Base-by-base conservation (phyloP, 1,139 yeast species). In the Geotrichum aggregatum region DNA sequence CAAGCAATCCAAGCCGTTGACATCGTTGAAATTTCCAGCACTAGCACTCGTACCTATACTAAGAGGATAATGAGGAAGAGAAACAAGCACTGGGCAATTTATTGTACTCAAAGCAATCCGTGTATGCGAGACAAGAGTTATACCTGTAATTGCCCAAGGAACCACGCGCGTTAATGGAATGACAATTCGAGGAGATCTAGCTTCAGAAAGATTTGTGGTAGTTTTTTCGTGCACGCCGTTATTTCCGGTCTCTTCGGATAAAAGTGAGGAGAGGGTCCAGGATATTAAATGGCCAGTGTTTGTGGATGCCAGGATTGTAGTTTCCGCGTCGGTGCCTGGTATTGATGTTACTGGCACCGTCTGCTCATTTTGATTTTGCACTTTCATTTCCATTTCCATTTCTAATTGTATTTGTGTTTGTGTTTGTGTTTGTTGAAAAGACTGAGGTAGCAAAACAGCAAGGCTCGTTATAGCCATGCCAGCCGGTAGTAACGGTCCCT, bases 31-130 rank as follows among this genome's bases (percentile, higher is more conserved):
- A 8, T 24, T 24, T 5, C 28, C 8, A 24, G 28, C 28, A 24
- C 7, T 8, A 8, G 7, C 8, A 24, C 28, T 24, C 5, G 8
- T 5, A 24, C 8, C 28, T 5, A 8, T 24, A 8, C 28, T 24
- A 24, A 5, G 5, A 24, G 8, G 8, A 24, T 24, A 41, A 3
- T 39, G 44, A 11, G 26, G 14, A 0, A 50, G 35, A 5, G 40
- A 18, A 22, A 50, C 49, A n/a, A 50, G 46, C 2, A 50, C 38
- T 3, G 52, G 52, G 1, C 46, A 16, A 26, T 18, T 30, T 2
- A 14, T 21, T 3, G 49, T 44, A 16, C 44, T 26, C 6, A 44
- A 44, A 14, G 41, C 39, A 30, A 44, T 40, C 4, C 40, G 26
- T 8, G 40, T 30, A n/a, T 18, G 21, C 39, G 39, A 35, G 18